Base-by-base conservation (phyloP, 257 asterid genomes). In the Solanum sitiens region DNA sequence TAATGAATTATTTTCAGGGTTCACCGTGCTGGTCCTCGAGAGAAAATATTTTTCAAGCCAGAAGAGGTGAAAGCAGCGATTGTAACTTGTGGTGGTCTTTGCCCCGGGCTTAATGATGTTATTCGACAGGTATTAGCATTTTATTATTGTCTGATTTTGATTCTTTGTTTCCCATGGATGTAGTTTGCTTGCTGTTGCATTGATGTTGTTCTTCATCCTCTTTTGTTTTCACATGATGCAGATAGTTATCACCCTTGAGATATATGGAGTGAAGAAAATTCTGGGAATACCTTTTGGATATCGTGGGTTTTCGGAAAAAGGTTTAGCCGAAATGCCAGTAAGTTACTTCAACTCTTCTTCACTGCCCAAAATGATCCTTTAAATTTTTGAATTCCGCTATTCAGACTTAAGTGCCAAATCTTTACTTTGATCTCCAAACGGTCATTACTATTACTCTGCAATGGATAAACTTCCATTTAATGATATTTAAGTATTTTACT, bases 81-180 rank as follows among this genome's bases (percentile, higher is more conserved):
- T 86, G 96, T 96, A 74, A 96, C 99, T 67, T 96, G 99, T 93
- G 99, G 99, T 40, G 99, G 99, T 70, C 99, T 96, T 92, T 96
- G 99, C 90, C 99, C 99, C 85, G 99, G 99, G 83, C 98, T 96
- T 82, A 96, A 96, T 90, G 98, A 96, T 94, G 98, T 96, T 47
- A 95, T 95, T 75, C 91, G 98, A 84, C 98, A 96, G 95, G 98
- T 96, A 92, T 27, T 84, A 61, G 65, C 65, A 59, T 88, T 20
- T 76, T 44, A n/a, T 67, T n/a, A 72, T 53, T 39, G 27, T 61
- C 50, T 74, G 32, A n/a, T 63, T 50, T 37, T 71, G 84, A 21
- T 61, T 67, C 45, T 65, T 68, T 83, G n/a, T 59, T 61, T 59
- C 15, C 61, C 59, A 53, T 23, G 63, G 47, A 47, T 73, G 50